Evolutionary conservation across 2,329 filamentous ascomycete species (phyloP), one percentile per base, ranked within the genome.

Genomic region (Xylaria sp.): DNA sequence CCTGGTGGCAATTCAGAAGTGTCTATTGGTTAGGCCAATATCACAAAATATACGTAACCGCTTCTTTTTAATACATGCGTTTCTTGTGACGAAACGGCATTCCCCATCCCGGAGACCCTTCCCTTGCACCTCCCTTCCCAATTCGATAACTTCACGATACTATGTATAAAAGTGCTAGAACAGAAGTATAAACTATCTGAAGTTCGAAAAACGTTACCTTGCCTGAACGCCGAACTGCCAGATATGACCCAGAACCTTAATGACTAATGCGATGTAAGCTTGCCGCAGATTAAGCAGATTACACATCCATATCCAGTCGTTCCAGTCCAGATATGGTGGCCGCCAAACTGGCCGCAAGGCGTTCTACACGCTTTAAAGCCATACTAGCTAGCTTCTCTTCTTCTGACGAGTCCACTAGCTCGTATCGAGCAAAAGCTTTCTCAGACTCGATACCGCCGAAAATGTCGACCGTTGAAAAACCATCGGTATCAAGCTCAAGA

Each of bases 401-500:
- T 66, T 86, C 81, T 0, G 83, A 82, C 30, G 82, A 83, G 63
- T 91, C 86, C 34, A 92, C 81, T n/a, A 94, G 84, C 72, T 91
- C 87, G 73, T 87, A 88, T 57, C 87, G 84, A 15, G 87, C 81
- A 56, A 89, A 81, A 2, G 85, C 80, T 83, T 94, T 94, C 73
- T 91, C 89, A 1, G 86, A 77, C 68, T 86, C 82, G 67, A 92
- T 81, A 43, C 85, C 86, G 55, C 85, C 85, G 53, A 87, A 85
- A 70, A 86, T 78, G 70, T 83, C 77, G 68, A 80, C 65, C 70
- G 79, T 68, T 48, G 78, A 75, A 60, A 84, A 76, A 41, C 75
- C 77, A 13, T 84, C 83, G 20, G 81, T 79, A 65, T 85, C 80
- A 30, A 85, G 66, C 67, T 84, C 81, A 50, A 78, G 58, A 18